Conservation (phyloP, 2,329 filamentous ascomycete species). For the Colletotrichum coccodes region DNA sequence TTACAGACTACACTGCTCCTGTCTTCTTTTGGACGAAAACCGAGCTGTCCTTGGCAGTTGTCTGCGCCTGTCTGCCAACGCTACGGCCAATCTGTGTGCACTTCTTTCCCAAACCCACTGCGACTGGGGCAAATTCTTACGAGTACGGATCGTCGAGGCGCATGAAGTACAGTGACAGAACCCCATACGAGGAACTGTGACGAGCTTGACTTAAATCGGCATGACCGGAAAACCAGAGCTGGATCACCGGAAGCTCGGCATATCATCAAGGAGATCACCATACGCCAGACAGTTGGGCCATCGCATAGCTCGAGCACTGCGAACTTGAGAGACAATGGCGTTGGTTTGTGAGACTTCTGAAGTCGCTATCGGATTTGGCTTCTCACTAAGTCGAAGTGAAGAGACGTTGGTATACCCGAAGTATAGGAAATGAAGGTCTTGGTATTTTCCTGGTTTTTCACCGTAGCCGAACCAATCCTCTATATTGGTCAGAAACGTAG, state of each 20-base stretch:
- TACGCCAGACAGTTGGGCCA: constrained; percentile 23
- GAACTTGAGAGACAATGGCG: not conserved
- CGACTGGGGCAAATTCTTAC: constrained; percentile 12
- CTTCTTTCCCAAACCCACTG: constrained; percentile 18
- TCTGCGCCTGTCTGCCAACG: constrained; percentile 51
- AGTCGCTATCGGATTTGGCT: not conserved
- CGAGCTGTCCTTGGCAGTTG: constrained; percentile 50
- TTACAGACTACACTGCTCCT: constrained; percentile 38
- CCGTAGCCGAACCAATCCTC: too few species aligned
- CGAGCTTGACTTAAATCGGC: constrained; percentile 20
- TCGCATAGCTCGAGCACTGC: constrained; percentile 22
- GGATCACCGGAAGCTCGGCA: not conserved
- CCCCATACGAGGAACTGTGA: constrained; percentile 23
- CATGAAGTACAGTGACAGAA: constrained; percentile 12
- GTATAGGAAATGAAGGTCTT: too few species aligned
- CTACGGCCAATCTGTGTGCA: constrained; percentile 43
- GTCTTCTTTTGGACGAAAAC: constrained; percentile 50
- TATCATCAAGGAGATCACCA: constrained; percentile 21
- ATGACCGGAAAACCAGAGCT: not conserved
- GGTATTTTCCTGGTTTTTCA: too few species aligned
- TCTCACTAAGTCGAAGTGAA: not conserved
- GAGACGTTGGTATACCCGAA: too few species aligned
- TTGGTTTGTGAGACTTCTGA: not conserved
- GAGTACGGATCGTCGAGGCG: constrained; percentile 23
- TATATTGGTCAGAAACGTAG: too few species aligned